These are phyloP conservation scores for Fusarium sp. DNA, from an alignment of 2,329 filamentous ascomycete species.

Conservation along the genomic window DNA sequence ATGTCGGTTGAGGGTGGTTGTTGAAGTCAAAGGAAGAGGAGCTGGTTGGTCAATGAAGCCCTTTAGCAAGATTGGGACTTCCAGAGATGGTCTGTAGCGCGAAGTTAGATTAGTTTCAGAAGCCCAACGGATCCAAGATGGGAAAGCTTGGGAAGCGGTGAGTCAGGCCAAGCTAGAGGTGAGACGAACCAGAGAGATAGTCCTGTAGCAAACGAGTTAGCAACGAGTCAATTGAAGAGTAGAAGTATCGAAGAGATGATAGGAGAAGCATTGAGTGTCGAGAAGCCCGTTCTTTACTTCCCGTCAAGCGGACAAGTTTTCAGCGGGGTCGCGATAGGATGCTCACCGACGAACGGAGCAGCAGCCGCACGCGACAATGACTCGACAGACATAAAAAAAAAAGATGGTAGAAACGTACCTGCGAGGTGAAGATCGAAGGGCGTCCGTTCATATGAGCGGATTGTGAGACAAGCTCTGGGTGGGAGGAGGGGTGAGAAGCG, in stretches of 20 bases:
- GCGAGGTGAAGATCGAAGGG: constrained; percentile 87
- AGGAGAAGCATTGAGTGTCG: constrained; percentile 6
- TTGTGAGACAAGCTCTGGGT: constrained; percentile 53
- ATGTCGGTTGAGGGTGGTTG: constrained; percentile 18
- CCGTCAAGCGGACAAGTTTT: constrained; percentile 20
- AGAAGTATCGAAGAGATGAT: constrained; percentile 9
- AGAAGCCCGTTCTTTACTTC: constrained; percentile 3
- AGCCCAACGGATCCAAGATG: constrained; percentile 12
- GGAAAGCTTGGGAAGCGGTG: constrained; percentile 50
- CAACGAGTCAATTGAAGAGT: constrained; percentile 41
- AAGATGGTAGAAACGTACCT: constrained; percentile 64
- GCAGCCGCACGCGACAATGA: constrained; percentile 9
- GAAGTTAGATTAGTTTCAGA: constrained; percentile 33
- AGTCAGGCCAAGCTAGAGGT: constrained; percentile 50
- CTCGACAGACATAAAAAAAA: not conserved
- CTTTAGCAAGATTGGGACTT: constrained; percentile 52
- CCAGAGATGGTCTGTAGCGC: constrained; percentile 55
- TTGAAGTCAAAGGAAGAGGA: constrained; percentile 23
- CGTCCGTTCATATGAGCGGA: constrained; percentile 87
- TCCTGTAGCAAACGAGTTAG: constrained; percentile 67
- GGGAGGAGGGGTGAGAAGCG: constrained; percentile 20
- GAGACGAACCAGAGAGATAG: constrained; percentile 78
- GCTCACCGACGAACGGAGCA: constrained; percentile 13
- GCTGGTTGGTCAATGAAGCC: constrained; percentile 27
- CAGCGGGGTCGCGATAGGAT: constrained; percentile 16